These are phyloP conservation scores for Gamarada debralockiae DNA, from an alignment of 495 filamentous ascomycete species.

Conservation along the genomic window DNA sequence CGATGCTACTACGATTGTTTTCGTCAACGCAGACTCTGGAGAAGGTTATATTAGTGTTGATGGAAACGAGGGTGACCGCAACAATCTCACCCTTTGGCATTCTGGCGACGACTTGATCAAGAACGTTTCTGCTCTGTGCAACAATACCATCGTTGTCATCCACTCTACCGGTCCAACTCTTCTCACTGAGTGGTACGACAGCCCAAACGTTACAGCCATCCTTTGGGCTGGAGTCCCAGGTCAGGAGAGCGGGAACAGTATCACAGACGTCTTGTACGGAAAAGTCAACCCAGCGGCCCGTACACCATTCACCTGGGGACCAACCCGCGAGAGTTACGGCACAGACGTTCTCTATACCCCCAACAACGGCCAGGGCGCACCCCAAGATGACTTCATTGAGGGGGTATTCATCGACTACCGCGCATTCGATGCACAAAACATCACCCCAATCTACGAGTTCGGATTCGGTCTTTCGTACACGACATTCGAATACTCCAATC, in stretches of 20 bases:
- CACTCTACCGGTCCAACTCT: conserved; percentile 84
- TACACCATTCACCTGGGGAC: conserved; percentile 85
- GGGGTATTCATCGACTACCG: conserved; percentile 96
- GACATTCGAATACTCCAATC: conserved; percentile 74
- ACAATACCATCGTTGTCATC: conserved; percentile 92
- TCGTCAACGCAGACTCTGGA: conserved; percentile 84
- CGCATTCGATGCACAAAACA: conserved; percentile 71
- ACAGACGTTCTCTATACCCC: conserved; percentile 70
- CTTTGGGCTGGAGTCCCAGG: conserved; percentile 92
- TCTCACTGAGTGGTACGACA: conserved; percentile 70
- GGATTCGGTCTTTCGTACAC: conserved; percentile 90
- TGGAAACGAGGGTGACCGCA: conserved; percentile 86
- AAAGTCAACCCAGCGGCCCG: conserved; percentile 82
- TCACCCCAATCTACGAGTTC: conserved; percentile 85
- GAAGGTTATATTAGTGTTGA: conserved; percentile 84
- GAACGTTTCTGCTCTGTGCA: conserved; percentile 72
- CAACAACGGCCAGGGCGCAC: conserved; percentile 64
- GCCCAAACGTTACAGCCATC: conserved; percentile 88
- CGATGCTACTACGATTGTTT: conserved; percentile 69
- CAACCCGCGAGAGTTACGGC: conserved; percentile 69
- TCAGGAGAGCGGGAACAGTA: conserved; percentile 83
- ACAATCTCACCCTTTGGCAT: conserved; percentile 89
- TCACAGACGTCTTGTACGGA: conserved; percentile 90
- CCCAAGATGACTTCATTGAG: conserved; percentile 80
- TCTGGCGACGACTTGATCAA: conserved; percentile 77